Percentiles rank a stretch among this genome's conserved stretches.
Evolutionary conservation across 1,284 basidiomycete genomes (phyloP).

Genomic region (Meripilus lineatus): DNA sequence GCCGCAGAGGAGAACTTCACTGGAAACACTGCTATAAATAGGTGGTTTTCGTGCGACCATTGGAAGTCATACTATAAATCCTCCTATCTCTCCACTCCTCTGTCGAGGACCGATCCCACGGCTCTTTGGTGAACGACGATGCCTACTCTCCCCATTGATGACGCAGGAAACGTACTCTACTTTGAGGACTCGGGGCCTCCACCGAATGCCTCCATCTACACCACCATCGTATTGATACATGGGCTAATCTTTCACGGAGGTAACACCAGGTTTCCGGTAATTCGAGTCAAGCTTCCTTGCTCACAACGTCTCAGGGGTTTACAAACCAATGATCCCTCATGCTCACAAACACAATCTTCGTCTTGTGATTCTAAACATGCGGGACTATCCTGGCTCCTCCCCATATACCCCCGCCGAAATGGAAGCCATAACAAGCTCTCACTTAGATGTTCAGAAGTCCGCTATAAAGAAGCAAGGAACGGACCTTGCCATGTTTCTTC

Average conservation of each 20-base stretch:
- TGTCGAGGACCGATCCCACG: too few species aligned
- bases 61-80: too few species aligned
- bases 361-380: constrained; percentile 14
- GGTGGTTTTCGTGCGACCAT: too few species aligned
- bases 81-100: too few species aligned
- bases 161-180: constrained; percentile 2
- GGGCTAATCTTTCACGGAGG: constrained; percentile 3
- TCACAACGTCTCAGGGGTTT: constrained; percentile 8
- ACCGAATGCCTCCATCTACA: not conserved
- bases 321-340: constrained; percentile 11
- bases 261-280: not conserved
- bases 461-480: not conserved
- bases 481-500: constrained; percentile 8
- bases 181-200: constrained; percentile 3
- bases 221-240: constrained; percentile 2
- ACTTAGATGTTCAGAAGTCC: constrained; percentile 4
- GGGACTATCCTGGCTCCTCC: constrained; percentile 16
- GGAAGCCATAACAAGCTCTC: constrained; percentile 1
- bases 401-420: constrained; percentile 12
- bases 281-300: not conserved
- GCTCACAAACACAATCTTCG: constrained; percentile 11
- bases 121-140: constrained; percentile 1
- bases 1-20: too few species aligned
- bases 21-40: too few species aligned
- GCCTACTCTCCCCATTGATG: constrained; percentile 1